phyloP scores from a whole-genome alignment of 148 eudicot genomes.

The Rhododendron williamsianum region DNA sequence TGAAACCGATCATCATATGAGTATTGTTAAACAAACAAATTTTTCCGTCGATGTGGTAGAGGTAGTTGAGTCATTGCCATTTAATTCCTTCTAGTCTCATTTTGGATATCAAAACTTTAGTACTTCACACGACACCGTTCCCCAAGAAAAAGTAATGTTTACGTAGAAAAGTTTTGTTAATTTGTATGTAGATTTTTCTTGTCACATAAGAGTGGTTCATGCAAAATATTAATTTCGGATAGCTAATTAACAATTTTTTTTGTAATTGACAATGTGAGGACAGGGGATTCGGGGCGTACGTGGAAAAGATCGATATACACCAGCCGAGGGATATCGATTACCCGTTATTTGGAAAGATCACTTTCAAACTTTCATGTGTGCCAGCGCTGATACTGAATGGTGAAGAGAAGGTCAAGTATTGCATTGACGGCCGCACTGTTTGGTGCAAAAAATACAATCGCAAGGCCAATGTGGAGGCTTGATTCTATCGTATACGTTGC shows the following conservation, averaged over 20 bases:
- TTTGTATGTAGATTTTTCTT: too few species aligned
- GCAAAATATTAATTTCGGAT: neutral
- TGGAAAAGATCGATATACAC: neutral
- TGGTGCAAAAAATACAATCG: neutral
- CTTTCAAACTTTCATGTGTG: neutral
- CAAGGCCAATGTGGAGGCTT: neutral
- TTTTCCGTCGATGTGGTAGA: too few species aligned
- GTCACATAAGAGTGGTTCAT: too few species aligned
- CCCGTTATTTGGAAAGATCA: neutral
- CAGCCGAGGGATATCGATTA: neutral
- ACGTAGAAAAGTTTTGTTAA: too few species aligned
- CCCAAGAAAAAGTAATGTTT: too few species aligned
- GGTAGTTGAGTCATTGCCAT: too few species aligned
- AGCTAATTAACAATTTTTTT: neutral
- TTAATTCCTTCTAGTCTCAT: too few species aligned
- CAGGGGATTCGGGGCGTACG: neutral
- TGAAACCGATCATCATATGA: too few species aligned
- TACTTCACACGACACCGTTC: too few species aligned
- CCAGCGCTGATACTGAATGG: neutral
- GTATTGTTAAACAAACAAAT: too few species aligned
- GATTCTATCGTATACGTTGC: neutral
- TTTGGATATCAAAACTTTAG: too few species aligned
- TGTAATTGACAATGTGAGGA: neutral
- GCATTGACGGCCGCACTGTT: neutral
- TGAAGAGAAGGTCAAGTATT: neutral